phyloP scores from a whole-genome alignment of 2,329 filamentous ascomycete genomes.

The Exophiala xenobiotica region DNA sequence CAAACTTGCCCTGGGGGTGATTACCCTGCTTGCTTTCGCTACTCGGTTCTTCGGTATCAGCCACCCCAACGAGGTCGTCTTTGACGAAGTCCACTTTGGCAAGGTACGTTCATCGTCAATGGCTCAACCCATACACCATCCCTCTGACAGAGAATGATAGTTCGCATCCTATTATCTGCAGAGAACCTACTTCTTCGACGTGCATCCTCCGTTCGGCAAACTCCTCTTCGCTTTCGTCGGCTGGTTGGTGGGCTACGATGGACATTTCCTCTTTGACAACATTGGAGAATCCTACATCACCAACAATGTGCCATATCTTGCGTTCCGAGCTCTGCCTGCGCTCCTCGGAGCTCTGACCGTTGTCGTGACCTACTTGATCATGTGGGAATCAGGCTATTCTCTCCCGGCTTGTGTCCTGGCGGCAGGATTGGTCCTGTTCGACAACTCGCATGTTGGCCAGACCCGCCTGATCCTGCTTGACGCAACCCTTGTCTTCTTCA shows the following conservation, averaged over 20 bases:
- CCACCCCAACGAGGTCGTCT: conserved; percentile 94
- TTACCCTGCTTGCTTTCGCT: conserved; percentile 80
- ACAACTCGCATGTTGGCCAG: conserved; percentile 97
- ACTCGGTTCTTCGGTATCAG: conserved; percentile 96
- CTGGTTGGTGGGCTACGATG: conserved; percentile 96
- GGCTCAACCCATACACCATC: too few relatives aligned
- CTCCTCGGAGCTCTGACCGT: conserved; percentile 90
- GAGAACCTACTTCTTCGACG: conserved; percentile 99
- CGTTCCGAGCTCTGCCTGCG: conserved; percentile 89
- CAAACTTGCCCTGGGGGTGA: conserved; percentile 70
- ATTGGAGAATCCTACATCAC: conserved; percentile 97
- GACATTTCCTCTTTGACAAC: conserved; percentile 97
- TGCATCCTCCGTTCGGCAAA: conserved; percentile 97
- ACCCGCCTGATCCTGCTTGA: conserved; percentile 93
- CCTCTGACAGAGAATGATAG: conserved; percentile 31
- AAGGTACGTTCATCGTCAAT: conserved; percentile 65
- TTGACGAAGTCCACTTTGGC: conserved; percentile 98
- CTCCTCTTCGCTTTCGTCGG: conserved; percentile 95
- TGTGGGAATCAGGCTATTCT: conserved; percentile 99
- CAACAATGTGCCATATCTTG: conserved; percentile 96
- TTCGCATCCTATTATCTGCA: conserved; percentile 76
- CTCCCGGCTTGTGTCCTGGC: conserved; percentile 88
- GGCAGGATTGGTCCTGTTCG: conserved; percentile 81
- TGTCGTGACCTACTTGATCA: conserved; percentile 91
- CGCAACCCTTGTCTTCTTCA: conserved; percentile 88